A percentile compares a stretch with the other conserved stretches of the same genome.
phyloP scores from a whole-genome alignment of 306 rosid genomes.

The Cotoneaster glaucophyllus region DNA sequence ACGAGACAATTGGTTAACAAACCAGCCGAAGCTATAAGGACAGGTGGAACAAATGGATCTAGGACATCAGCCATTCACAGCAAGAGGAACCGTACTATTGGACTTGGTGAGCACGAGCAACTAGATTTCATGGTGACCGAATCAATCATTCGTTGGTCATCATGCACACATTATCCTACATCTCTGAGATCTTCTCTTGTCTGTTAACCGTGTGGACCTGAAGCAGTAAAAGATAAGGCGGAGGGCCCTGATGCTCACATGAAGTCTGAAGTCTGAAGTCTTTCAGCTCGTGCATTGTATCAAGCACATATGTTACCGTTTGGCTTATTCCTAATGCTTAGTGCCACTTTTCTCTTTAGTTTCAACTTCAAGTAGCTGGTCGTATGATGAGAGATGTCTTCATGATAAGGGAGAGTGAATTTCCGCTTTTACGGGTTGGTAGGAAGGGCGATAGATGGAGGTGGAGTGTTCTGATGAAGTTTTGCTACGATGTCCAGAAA shows the following conservation, averaged over 20 bases:
- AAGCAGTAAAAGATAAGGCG: neutral
- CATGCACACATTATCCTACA: conserved; percentile 72
- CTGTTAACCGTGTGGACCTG: conserved; percentile 31
- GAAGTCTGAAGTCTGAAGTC: neutral
- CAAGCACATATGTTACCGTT: neutral
- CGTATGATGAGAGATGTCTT: neutral
- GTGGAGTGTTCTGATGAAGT: conserved; percentile 19
- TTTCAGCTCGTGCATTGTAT: neutral
- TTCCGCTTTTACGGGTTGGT: neutral
- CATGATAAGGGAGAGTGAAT: neutral
- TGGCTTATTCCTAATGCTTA: neutral
- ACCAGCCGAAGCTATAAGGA: conserved; percentile 44
- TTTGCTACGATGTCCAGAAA: neutral
- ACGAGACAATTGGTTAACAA: conserved; percentile 26
- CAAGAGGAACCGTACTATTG: conserved; percentile 82
- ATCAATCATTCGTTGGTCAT: conserved; percentile 86
- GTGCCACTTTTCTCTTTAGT: neutral
- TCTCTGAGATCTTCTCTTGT: conserved; percentile 76
- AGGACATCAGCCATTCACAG: conserved; percentile 50
- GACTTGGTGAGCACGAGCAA: conserved; percentile 75
- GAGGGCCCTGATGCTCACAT: neutral
- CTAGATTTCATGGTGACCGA: conserved; percentile 70
- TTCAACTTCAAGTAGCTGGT: neutral
- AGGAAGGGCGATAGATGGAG: neutral
- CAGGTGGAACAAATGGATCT: conserved; percentile 42